A percentile compares a stretch with the other conserved stretches of the same genome.
Evolutionary conservation across 2,329 filamentous ascomycete genomes (phyloP).

Genomic region (Diaporthe sp.): DNA sequence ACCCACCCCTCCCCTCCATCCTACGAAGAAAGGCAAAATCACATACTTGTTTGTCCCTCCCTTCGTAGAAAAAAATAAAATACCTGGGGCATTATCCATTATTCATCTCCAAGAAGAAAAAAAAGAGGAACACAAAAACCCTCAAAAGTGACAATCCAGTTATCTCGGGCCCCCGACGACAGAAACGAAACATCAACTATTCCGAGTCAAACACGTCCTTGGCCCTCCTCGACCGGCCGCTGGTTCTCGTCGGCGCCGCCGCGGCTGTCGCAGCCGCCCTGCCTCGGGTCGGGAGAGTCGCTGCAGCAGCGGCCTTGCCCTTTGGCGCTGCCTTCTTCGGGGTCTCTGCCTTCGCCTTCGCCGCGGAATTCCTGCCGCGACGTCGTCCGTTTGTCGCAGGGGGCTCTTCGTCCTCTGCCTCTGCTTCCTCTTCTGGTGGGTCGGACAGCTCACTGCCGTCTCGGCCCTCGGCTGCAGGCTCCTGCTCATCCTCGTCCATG

Average conservation of each 20-base stretch:
- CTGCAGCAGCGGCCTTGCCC: constrained; percentile 24
- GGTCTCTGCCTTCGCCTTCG: constrained; percentile 31
- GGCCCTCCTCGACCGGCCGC: constrained; percentile 29
- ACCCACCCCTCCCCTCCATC: background rate
- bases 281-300: constrained; percentile 27
- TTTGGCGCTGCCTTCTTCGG: constrained; percentile 32
- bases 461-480: background rate
- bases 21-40: background rate
- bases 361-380: constrained; percentile 29
- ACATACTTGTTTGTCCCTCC: too few species aligned
- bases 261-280: constrained; percentile 10
- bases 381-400: constrained; percentile 36
- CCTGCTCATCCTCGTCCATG: constrained; percentile 22
- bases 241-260: constrained; percentile 13
- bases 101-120: background rate
- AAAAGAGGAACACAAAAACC: background rate
- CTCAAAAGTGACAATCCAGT: background rate
- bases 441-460: constrained; percentile 37
- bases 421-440: constrained; percentile 11
- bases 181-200: background rate
- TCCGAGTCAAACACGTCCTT: constrained; percentile 32
- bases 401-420: constrained; percentile 24
- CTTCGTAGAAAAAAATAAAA: background rate
- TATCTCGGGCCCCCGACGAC: background rate
- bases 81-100: background rate